These are phyloP conservation scores for Apiospora saccharicola DNA, from an alignment of 2,329 filamentous ascomycete species.

Conservation along the genomic window DNA sequence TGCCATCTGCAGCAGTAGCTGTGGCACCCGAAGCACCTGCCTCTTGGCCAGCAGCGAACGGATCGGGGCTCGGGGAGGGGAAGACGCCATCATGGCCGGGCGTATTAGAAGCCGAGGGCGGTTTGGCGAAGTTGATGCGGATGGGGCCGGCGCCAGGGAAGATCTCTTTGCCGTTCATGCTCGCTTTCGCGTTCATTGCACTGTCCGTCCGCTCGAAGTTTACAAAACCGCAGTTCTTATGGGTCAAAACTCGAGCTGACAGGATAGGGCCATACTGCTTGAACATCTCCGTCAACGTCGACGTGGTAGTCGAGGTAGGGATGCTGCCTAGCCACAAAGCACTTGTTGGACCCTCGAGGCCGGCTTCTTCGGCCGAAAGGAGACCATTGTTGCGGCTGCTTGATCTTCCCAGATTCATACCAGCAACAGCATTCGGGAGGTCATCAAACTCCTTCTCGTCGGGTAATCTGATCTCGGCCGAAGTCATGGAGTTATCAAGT, in stretches of 20 bases:
- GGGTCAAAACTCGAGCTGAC: conserved; percentile 90
- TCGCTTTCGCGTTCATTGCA: conserved; percentile 85
- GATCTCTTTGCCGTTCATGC: conserved; percentile 96
- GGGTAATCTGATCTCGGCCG: conserved; percentile 75
- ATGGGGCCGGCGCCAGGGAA: conserved; percentile 96
- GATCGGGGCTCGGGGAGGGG: conserved; percentile 90
- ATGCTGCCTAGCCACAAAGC: conserved; percentile 98
- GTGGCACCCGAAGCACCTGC: conserved; percentile 48
- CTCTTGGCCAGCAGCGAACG: conserved; percentile 69
- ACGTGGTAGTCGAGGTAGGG: conserved; percentile 94
- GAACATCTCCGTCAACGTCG: conserved; percentile 94
- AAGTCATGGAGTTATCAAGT: conserved; percentile 77
- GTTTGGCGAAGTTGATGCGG: conserved; percentile 96
- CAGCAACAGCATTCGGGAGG: conserved; percentile 81
- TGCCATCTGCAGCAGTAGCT: conserved; percentile 48
- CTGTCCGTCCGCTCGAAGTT: conserved; percentile 95
- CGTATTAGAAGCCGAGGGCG: conserved; percentile 87
- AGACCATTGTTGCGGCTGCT: conserved; percentile 72
- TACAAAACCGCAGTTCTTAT: conserved; percentile 99
- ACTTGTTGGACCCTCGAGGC: conserved; percentile 87
- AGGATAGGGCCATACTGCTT: conserved; percentile 90
- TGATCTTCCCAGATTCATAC: conserved; percentile 74
- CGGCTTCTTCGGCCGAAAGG: conserved; percentile 78
- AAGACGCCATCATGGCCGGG: conserved; percentile 89
- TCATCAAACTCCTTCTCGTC: conserved; percentile 83